Evolutionary conservation across 306 rosid genomes (phyloP).

Genomic region (Vigna nakashimae): DNA sequence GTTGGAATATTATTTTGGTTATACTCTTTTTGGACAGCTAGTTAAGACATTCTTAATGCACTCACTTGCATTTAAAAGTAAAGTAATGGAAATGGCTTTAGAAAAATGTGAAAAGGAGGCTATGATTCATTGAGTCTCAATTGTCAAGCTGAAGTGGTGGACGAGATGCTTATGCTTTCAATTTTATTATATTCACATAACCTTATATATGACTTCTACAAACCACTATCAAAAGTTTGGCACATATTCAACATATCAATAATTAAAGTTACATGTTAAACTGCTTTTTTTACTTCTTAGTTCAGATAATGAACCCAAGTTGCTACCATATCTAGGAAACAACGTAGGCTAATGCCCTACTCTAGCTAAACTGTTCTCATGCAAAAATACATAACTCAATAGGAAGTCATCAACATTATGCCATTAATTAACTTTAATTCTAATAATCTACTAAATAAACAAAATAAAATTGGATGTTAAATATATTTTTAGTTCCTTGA

Average conservation of each 20-base stretch:
- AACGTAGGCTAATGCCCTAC: no score
- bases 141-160: constrained; percentile 36
- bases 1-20: neutral
- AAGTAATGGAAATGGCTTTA: neutral
- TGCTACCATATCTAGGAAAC: neutral
- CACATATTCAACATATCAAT: neutral
- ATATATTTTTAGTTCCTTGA: no score
- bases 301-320: neutral
- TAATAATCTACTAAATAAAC: no score
- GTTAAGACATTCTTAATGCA: constrained; percentile 30
- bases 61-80: constrained; percentile 9
- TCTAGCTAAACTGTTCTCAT: no score
- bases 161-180: constrained; percentile 42
- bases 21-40: neutral
- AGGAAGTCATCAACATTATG: no score
- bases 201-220: neutral
- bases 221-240: neutral
- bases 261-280: constrained; percentile 12
- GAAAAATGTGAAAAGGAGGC: neutral
- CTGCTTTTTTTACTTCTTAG: neutral
- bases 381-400: no score
- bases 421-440: no score
- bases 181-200: neutral
- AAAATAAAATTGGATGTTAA: no score
- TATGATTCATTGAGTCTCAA: constrained; percentile 5